Percentiles rank a stretch among this genome's conserved stretches.
These are phyloP conservation scores for Vitis cinerea DNA, from an alignment of 164 flowering plant genomes.

Conservation along the genomic window DNA sequence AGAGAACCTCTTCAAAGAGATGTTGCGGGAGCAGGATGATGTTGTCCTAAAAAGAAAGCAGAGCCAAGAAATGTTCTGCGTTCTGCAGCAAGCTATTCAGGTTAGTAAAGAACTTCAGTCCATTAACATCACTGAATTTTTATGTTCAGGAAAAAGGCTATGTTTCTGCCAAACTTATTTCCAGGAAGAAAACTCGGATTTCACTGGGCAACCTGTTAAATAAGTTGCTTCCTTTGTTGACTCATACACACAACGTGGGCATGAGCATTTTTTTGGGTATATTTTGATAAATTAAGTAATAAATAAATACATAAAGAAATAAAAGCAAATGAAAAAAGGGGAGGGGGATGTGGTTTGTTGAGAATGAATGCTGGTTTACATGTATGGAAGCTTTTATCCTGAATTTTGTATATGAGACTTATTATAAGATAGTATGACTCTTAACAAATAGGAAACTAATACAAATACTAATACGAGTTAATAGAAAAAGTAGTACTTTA, in stretches of 20 bases:
- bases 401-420: not conserved
- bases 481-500: too few species aligned
- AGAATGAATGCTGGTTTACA: too few species aligned
- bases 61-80: constrained; percentile 20
- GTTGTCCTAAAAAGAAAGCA: constrained; percentile 24
- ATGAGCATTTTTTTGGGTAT: not conserved
- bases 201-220: not conserved
- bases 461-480: too few species aligned
- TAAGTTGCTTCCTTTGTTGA: not conserved
- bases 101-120: constrained; percentile 12
- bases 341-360: too few species aligned
- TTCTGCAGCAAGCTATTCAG: constrained; percentile 37
- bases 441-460: too few species aligned
- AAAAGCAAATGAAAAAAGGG: too few species aligned
- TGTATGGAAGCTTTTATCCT: not conserved
- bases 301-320: too few species aligned
- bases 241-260: not conserved
- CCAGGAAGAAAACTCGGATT: not conserved
- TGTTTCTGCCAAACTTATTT: not conserved
- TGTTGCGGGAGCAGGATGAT: constrained; percentile 40
- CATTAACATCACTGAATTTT: not conserved
- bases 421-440: too few species aligned
- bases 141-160: not conserved
- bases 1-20: constrained; percentile 35
- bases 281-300: not conserved